phyloP scores from a whole-genome alignment of 805 yeast species.

The Candida chilensis region DNA sequence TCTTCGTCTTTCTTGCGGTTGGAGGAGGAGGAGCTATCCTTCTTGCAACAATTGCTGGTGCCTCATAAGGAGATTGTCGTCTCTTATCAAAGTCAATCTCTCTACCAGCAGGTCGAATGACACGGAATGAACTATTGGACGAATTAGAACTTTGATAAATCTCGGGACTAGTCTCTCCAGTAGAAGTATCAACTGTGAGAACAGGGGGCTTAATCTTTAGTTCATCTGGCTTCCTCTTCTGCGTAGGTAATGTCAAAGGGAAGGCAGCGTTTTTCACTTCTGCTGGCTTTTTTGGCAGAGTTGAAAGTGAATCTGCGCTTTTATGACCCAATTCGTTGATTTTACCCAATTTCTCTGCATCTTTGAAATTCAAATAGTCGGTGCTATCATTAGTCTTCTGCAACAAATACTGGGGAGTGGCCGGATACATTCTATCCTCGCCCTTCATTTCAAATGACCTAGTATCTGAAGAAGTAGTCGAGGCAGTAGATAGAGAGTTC shows the following conservation, averaged over 20 bases:
- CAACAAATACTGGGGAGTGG: slow-evolving; percentile 62
- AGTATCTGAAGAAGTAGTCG: slow-evolving; percentile 45
- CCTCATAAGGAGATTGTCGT: slow-evolving; percentile 63
- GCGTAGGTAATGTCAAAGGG: slow-evolving; percentile 10
- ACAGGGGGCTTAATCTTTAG: slow-evolving; percentile 5
- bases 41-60: slow-evolving; percentile 53
- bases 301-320: no score
- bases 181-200: slow-evolving; percentile 9
- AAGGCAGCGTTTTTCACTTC: no score
- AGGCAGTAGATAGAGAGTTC: slow-evolving; percentile 15
- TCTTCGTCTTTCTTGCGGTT: slow-evolving; percentile 7
- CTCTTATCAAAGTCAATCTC: slow-evolving; percentile 81
- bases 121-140: slow-evolving; percentile 53
- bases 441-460: slow-evolving; percentile 40
- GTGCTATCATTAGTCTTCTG: slow-evolving; percentile 26
- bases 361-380: slow-evolving; percentile 55
- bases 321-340: no score
- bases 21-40: slow-evolving; percentile 73
- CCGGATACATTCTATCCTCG: slow-evolving; percentile 38
- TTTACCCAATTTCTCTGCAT: slow-evolving; percentile 6
- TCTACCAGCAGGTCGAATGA: slow-evolving; percentile 52
- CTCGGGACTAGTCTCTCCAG: not conserved
- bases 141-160: not conserved
- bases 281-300: no score
- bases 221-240: no score